Evolutionary conservation across 768 basidiomycete genomes (phyloP).

Genomic region (Asterophora parasitica): DNA sequence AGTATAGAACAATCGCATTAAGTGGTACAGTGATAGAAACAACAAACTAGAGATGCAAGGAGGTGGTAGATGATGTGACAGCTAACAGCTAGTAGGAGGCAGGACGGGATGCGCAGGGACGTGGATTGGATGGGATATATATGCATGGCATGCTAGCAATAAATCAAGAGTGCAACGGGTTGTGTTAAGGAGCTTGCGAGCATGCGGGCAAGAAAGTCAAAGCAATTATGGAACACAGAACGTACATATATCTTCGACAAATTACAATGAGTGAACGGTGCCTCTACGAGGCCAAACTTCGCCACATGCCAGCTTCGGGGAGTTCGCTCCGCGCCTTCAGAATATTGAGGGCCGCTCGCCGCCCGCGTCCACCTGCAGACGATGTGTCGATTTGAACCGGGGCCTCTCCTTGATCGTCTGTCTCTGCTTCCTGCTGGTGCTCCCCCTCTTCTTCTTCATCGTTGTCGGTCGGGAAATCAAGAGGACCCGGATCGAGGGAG

Average conservation of each 20-base stretch:
- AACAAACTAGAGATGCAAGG: conserved; percentile 7
- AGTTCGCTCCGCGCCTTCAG: conserved; percentile 64
- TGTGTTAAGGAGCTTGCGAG: conserved; percentile 1
- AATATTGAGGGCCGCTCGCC: conserved; percentile 61
- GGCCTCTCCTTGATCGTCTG: conserved; percentile 16
- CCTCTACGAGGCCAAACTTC: conserved; percentile 54
- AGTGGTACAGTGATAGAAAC: conserved; percentile 10
- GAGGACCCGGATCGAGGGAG: conserved; percentile 62
- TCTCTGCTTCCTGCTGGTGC: conserved; percentile 20
- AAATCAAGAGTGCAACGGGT: conserved; percentile 10
- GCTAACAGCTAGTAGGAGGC: background rate
- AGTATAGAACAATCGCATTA: conserved; percentile 7
- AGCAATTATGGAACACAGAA: conserved; percentile 19
- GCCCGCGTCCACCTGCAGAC: conserved; percentile 41
- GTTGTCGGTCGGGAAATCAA: conserved; percentile 52
- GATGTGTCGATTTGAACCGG: conserved; percentile 18
- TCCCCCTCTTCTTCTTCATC: conserved; percentile 43
- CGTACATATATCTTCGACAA: conserved; percentile 16
- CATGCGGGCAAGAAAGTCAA: conserved; percentile 9
- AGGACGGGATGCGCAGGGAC: no score
- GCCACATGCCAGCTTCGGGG: conserved; percentile 76
- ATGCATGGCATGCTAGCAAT: conserved; percentile 8
- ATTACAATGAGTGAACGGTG: background rate
- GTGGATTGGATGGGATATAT: conserved; percentile 3
- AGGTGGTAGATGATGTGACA: conserved; percentile 2